Evolutionary conservation across 768 basidiomycete genomes (phyloP).

Genomic region (Agaricus sinodeliciosus): DNA sequence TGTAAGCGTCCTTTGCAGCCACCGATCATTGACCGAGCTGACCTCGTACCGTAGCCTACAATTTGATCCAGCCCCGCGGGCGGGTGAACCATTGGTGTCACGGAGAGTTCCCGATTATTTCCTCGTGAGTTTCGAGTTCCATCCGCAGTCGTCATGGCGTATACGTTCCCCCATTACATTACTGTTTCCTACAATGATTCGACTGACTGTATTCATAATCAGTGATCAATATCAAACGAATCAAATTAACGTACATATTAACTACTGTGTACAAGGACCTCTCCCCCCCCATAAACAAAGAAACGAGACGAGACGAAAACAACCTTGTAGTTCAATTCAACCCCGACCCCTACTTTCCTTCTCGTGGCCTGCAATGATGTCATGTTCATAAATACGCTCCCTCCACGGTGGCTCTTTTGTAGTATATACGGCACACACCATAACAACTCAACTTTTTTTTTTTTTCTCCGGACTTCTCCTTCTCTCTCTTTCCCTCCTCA

Average conservation of each 20-base stretch:
- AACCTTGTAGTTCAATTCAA: background rate
- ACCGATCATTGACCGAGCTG: background rate
- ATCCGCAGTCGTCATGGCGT: background rate
- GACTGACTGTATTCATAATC: background rate
- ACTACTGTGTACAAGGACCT: slow-evolving; percentile 9
- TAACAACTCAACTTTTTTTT: background rate
- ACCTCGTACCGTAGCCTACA: slow-evolving; percentile 63
- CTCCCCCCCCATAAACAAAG: slow-evolving; percentile 1
- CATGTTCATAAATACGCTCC: background rate
- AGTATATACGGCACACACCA: background rate
- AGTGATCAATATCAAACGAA: slow-evolving; percentile 7
- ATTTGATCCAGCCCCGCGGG: slow-evolving; percentile 98
- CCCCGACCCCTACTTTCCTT: background rate
- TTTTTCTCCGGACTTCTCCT: background rate
- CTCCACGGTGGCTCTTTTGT: background rate
- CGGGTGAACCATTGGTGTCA: slow-evolving; percentile 97
- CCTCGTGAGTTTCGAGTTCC: slow-evolving; percentile 50
- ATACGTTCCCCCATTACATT: no score
- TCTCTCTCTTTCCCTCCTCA: background rate
- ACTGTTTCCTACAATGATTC: no score
- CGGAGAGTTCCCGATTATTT: slow-evolving; percentile 93
- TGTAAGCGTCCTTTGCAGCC: slow-evolving; percentile 42
- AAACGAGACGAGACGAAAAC: slow-evolving; percentile 6
- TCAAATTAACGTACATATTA: slow-evolving; percentile 10
- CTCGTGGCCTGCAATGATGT: slow-evolving; percentile 6